Percentiles rank a stretch among this genome's conserved stretches.
These are phyloP conservation scores for Nectriaceae sp. DNA, from an alignment of 2,329 filamentous ascomycete species.

Conservation along the genomic window DNA sequence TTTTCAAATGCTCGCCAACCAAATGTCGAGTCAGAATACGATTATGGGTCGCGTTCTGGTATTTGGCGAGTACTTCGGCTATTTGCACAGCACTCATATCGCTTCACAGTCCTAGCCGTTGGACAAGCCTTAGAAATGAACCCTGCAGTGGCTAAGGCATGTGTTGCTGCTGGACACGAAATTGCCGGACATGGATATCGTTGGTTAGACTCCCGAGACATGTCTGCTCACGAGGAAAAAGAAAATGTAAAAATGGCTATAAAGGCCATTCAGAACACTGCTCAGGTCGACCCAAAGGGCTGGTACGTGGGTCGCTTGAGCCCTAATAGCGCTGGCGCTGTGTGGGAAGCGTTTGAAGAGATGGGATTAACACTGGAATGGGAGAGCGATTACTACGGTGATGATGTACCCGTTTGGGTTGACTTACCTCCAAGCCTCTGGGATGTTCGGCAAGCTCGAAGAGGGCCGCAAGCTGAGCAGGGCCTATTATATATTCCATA, in stretches of 20 bases:
- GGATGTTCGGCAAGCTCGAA: too few species aligned
- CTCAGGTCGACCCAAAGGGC: conserved; percentile 47
- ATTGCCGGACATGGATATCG: too few species aligned
- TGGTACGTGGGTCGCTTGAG: conserved; percentile 52
- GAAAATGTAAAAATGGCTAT: conserved; percentile 56
- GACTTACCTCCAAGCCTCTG: too few species aligned
- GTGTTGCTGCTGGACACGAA: conserved; percentile 52
- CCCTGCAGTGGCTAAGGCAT: conserved; percentile 47
- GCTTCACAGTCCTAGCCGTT: conserved; percentile 53
- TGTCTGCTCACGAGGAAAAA: too few species aligned
- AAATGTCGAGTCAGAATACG: conserved; percentile 52
- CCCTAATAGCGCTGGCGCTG: conserved; percentile 45
- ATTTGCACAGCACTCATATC: conserved; percentile 48
- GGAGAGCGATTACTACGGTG: conserved; percentile 52
- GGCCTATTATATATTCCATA: conserved; percentile 57
- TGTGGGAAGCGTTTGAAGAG: conserved; percentile 52
- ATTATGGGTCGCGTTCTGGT: conserved; percentile 51
- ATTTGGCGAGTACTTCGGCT: conserved; percentile 53
- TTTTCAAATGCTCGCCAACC: too few species aligned
- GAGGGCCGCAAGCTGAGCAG: conserved; percentile 39
- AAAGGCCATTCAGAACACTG: conserved; percentile 44
- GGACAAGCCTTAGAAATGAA: conserved; percentile 49
- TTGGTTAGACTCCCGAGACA: too few species aligned
- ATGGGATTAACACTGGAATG: conserved; percentile 52
- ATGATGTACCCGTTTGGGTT: conserved; percentile 58